Conservation (phyloP, 345 rosid genomes). For the Angophora floribunda region DNA sequence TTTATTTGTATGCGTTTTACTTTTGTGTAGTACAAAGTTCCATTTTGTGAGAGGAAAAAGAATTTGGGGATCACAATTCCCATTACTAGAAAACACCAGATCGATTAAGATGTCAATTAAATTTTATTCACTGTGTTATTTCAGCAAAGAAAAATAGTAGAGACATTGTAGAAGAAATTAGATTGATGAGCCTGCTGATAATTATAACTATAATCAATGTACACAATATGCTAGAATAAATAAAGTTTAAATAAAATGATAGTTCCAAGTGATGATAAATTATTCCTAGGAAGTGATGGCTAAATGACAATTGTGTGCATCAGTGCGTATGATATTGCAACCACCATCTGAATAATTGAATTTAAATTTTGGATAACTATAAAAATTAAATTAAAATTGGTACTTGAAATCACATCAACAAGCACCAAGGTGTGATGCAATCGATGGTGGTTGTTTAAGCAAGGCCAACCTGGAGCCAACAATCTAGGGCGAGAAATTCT, state of each 20-base stretch:
- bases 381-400: background rate
- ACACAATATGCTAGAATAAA: background rate
- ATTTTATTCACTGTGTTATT: background rate
- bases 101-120: too few species aligned
- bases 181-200: background rate
- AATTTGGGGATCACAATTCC: too few species aligned
- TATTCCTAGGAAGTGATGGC: background rate
- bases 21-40: too few species aligned
- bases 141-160: background rate
- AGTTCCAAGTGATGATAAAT: background rate
- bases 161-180: background rate
- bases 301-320: background rate
- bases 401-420: background rate
- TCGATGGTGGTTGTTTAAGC: background rate
- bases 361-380: background rate
- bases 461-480: background rate
- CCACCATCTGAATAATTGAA: background rate
- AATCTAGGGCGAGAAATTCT: background rate
- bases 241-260: background rate
- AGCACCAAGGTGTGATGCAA: background rate
- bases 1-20: too few species aligned
- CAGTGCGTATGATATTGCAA: background rate
- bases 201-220: background rate
- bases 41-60: too few species aligned
- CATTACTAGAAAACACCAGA: too few species aligned